phyloP scores from a whole-genome alignment of 441 rosid species.

The Erodium moschatum region DNA sequence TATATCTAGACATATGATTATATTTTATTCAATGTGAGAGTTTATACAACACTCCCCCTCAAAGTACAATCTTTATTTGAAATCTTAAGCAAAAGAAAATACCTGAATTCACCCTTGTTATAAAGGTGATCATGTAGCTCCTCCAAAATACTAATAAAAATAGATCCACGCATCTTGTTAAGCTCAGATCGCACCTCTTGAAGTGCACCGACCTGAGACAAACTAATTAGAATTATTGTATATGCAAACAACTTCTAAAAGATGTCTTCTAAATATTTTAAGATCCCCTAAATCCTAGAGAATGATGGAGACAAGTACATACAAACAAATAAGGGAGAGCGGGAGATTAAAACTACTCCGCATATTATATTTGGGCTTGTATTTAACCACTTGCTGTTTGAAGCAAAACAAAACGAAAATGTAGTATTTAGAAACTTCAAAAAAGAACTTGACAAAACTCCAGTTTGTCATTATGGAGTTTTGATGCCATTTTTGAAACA shows the following conservation, averaged over 20 bases:
- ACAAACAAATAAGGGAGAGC: too few species aligned
- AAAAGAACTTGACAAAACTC: too few species aligned
- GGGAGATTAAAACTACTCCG: too few species aligned
- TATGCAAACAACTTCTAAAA: constrained; percentile 9
- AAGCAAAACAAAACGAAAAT: too few species aligned
- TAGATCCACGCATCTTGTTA: constrained; percentile 71
- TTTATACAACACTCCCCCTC: not conserved
- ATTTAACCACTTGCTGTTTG: too few species aligned
- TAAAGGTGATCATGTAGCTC: constrained; percentile 94
- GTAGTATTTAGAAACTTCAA: too few species aligned
- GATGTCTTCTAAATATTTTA: not conserved
- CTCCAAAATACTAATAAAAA: constrained; percentile 80
- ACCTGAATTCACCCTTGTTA: constrained; percentile 97
- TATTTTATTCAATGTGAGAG: not conserved
- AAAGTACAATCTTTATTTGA: not conserved
- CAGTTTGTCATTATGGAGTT: too few species aligned
- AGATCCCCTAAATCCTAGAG: too few species aligned
- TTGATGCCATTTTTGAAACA: too few species aligned
- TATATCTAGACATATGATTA: not conserved
- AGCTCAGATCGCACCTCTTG: constrained; percentile 98
- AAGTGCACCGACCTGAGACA: constrained; percentile 88
- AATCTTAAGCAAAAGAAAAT: constrained; percentile 10
- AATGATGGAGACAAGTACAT: too few species aligned
- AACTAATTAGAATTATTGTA: constrained; percentile 12
- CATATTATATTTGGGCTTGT: too few species aligned